Conservation (phyloP, 1,139 yeast species). For the Pneumocystis oryctolagi region DNA sequence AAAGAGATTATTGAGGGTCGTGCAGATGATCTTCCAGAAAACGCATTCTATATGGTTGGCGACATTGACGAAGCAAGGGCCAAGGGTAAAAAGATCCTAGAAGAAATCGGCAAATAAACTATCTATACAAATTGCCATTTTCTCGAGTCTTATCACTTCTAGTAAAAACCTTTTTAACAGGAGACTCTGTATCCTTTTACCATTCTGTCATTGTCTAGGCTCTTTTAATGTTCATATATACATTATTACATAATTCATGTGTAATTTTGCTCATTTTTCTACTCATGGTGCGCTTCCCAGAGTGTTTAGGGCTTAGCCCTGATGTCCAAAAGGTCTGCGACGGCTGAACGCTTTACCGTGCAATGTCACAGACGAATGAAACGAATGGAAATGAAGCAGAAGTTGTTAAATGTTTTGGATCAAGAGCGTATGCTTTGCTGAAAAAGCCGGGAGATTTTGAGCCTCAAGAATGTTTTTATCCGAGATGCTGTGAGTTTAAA, state of each 20-base stretch:
- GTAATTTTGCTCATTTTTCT: no score
- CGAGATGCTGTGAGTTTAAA: background rate
- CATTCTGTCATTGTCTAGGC: no score
- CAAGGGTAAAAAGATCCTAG: background rate
- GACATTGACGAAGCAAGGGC: slow-evolving; percentile 50
- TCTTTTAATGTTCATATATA: no score
- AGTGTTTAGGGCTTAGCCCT: background rate
- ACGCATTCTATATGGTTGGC: slow-evolving; percentile 99
- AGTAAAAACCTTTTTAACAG: no score
- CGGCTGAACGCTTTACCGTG: no score
- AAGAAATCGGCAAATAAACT: background rate
- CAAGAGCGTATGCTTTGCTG: background rate
- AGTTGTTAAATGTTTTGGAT: background rate
- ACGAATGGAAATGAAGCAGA: background rate
- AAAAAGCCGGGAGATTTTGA: background rate
- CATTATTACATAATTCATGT: no score
- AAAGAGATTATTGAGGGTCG: slow-evolving; percentile 95
- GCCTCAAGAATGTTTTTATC: background rate
- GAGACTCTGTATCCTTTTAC: no score
- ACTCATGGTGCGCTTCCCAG: no score
- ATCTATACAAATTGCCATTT: no score
- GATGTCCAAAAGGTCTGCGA: background rate
- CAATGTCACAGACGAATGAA: background rate
- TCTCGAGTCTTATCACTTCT: no score
- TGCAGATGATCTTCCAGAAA: slow-evolving; percentile 97